Evolutionary conservation across 768 basidiomycete species (phyloP), one percentile per base, ranked within the genome.

Genomic region (Xerocomellus amylosporus): DNA sequence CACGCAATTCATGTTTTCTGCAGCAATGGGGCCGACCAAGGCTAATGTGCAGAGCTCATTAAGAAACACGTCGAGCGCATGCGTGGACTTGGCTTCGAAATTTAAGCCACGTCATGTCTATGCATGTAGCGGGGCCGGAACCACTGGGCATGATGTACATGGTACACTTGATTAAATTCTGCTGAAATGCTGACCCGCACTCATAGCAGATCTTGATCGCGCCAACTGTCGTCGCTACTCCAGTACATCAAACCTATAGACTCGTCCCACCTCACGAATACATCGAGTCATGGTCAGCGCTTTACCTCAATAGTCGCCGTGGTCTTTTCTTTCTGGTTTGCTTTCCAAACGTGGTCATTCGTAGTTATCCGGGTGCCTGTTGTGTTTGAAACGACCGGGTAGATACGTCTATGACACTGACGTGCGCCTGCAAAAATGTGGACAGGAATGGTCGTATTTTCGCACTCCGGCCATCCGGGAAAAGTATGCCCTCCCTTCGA

Each of bases 1-100:
- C 79, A 17, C 82, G 97, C 12, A 97, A 99, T 71, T 87, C 94
- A 59, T 99, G 97, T 73, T 98, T 97, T 78, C 76, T 98, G 56
- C 81, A 83, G 53, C 65, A 79, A n/a, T 5, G 72, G 78, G 20
- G 81, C 83, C 54, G 88, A 88, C 7, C 79, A 82, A 53, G 87
- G 86, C 54, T 86, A 88, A 67, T 99, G 97, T 76, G 84, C 78
- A 64, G 83, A 88, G 48, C 74, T 93, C 42, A 81, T 99, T 5
- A 79, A 84, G 64, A 81, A 77, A 54, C 96, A 98, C 62, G 76
- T 93, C 47, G 82, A 86, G 13, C 98, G 97, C 76, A 99, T 99
- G 97, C 80, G 86, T 38, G 74, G 79, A 17, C 81, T 92, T 46
- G 96, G 96, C 12, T 98, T 98, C 81, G 90, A 93, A 62, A 70